A percentile compares a stretch with the other conserved stretches of the same genome.
phyloP scores from a whole-genome alignment of 257 asterid species.

The Solanum piurae region DNA sequence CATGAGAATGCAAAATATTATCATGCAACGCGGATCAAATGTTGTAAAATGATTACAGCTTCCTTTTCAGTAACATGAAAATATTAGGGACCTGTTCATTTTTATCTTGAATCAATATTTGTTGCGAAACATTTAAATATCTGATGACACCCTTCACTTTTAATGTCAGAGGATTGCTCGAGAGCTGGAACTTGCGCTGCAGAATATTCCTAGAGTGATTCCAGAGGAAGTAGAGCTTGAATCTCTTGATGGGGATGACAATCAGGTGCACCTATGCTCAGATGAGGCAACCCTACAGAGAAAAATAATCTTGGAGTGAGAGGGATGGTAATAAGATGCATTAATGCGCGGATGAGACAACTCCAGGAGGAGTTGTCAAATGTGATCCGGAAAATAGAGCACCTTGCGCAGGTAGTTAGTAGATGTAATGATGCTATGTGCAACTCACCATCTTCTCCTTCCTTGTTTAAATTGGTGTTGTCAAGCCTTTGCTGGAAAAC shows the following conservation, averaged over 20 bases:
- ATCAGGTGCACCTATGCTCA: background rate
- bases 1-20: background rate
- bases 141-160: background rate
- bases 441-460: background rate
- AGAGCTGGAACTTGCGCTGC: constrained; percentile 26
- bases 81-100: background rate
- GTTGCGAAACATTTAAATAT: background rate
- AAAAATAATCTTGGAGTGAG: background rate
- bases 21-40: background rate
- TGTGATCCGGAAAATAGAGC: background rate
- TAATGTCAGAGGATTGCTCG: constrained; percentile 49
- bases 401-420: background rate
- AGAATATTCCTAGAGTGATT: constrained; percentile 37
- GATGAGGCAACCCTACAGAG: background rate
- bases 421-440: background rate
- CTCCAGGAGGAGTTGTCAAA: background rate
- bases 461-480: background rate
- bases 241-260: background rate
- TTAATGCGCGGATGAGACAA: background rate
- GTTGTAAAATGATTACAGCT: background rate
- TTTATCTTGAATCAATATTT: background rate
- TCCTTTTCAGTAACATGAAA: background rate
- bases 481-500: background rate
- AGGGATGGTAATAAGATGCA: background rate
- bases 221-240: constrained; percentile 22